Evolutionary conservation across 169 alveolate genomes (phyloP), one percentile per base, ranked within the genome.

Genomic region (Plasmodium knowlesi): DNA sequence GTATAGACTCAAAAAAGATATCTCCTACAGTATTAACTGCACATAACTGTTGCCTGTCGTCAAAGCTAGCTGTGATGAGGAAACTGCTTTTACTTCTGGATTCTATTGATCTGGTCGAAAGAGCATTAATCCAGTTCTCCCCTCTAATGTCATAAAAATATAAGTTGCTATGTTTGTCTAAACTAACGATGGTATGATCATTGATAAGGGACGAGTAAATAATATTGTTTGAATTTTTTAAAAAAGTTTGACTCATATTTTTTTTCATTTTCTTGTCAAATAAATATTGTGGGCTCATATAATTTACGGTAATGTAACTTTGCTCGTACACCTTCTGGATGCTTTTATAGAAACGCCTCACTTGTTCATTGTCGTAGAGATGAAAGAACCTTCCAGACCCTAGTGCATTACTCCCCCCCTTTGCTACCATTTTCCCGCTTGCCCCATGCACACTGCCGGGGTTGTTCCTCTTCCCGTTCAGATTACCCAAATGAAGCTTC

Each of bases 211-310:
- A 54, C 3, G 82, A 57, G 22, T 78, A 57, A n/a, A 89, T 67
- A 0, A 89, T 46, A 5, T 39, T 53, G 5, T 12, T 10, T 10
- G 32, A 28, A 32, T 76, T 85, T 2, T 85, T 85, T 22, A 14
- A 9, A 85, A 25, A 73, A 39, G 32, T 32, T 0, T 14, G 8
- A 19, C 61, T 61, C 41, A 19, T 3, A 61, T 89, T 79, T 57
- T 79, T 89, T 89, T 79, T 89, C 41, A 89, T 89, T 78, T 61
- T 89, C 39, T 89, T 89, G 50, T 89, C 94, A 78, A 5, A 89
- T 37, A 89, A 43, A 12, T 79, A 46, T 22, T 78, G 88, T 4
- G 53, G 70, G 28, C 41, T 70, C 32, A 53, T n/a, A 39, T 89
- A 89, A 57, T 43, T 89, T 80, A 57, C 72, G 34, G 16, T 5